These are phyloP conservation scores for Ophiocordyceps camponoti-rufipedis DNA, from an alignment of 2,329 filamentous ascomycete genomes.

Conservation along the genomic window DNA sequence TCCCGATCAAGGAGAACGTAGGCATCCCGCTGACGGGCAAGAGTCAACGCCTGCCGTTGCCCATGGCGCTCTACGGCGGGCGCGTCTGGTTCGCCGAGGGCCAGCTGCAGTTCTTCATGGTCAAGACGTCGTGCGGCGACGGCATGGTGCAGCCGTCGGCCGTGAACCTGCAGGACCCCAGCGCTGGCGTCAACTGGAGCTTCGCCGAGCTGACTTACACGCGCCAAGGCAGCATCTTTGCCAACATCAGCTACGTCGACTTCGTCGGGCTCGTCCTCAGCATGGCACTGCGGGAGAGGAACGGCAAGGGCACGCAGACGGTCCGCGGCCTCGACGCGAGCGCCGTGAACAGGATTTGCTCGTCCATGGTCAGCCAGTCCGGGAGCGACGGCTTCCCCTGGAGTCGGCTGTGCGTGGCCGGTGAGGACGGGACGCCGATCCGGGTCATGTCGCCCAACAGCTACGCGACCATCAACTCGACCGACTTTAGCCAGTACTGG, in stretches of 20 bases:
- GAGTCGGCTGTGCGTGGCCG: slow-evolving; percentile 24
- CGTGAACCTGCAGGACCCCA: slow-evolving; percentile 23
- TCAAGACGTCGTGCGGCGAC: slow-evolving; percentile 12
- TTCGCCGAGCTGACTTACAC: slow-evolving; percentile 30
- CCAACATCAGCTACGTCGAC: slow-evolving; percentile 33
- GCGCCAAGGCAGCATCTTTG: slow-evolving; percentile 18
- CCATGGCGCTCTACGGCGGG: slow-evolving; percentile 20
- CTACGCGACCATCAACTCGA: slow-evolving; percentile 16
- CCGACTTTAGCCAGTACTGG: slow-evolving; percentile 23
- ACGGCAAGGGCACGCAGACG: slow-evolving; percentile 12
- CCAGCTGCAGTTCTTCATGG: slow-evolving; percentile 22
- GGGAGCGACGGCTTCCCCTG: slow-evolving; percentile 21
- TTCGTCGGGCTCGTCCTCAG: slow-evolving; percentile 32
- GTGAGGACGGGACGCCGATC: slow-evolving; percentile 16
- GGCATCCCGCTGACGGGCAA: slow-evolving; percentile 23
- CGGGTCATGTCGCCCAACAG: slow-evolving; percentile 26
- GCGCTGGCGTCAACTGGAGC: slow-evolving; percentile 25
- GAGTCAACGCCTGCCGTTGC: slow-evolving; percentile 17
- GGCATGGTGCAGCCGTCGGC: slow-evolving; percentile 30
- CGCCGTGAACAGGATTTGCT: slow-evolving; percentile 21
- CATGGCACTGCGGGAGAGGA: slow-evolving; percentile 21
- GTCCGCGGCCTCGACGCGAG: slow-evolving; percentile 19
- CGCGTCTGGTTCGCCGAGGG: slow-evolving; percentile 27
- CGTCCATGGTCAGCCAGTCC: slow-evolving; percentile 18
- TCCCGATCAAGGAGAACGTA: slow-evolving; percentile 18